Base-by-base conservation (phyloP, 306 rosid genomes). In the Lotus japonicus region DNA sequence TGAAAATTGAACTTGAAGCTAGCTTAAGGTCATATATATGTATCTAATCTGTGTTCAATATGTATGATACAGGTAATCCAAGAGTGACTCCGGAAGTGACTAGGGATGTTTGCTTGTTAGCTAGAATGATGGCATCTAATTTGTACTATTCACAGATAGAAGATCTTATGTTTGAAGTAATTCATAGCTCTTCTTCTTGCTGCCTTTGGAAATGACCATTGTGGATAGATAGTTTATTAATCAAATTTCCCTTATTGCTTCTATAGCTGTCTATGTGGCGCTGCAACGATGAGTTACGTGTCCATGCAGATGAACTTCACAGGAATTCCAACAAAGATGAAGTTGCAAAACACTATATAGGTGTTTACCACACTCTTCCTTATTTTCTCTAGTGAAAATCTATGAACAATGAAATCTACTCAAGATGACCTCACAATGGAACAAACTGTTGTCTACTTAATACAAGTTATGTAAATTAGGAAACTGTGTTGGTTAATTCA, bases 41-140 rank as follows among this genome's bases (percentile, higher is more conserved):
- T 58, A 13, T 9, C 56, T 59, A 8, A 50, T 56, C 50, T 78
- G 46, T 76, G 35, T 77, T 68, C 38, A 56, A 70, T 77, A 66
- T 61, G 31, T 77, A 66, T 61, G 31, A 60, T 70, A 53, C 86
- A 95, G 99, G 99, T 76, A 95, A 95, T 81, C 99, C 99, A 4
- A 88, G 97, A 77, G 99, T 95, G 11, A 95, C 97, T 23, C 99
- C 99, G 5, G 99, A 95, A 75, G 99, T 95, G 49, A 95, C 99
- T 7, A 90, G 99, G 79, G 96, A 95, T 65, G 99, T 95, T 69
- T 95, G 99, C 82, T 83, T 95, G 52, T 81, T 95, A 70, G 97
- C 99, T 60, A 87, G 99, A 84, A 95, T 95, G 99, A 95, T 95
- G 99, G 99, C 97, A 58, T 86, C 99, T 39, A 95, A 95, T 71